phyloP scores from a whole-genome alignment of 805 yeast species.

The Saccharomycopsis guyanensis region DNA sequence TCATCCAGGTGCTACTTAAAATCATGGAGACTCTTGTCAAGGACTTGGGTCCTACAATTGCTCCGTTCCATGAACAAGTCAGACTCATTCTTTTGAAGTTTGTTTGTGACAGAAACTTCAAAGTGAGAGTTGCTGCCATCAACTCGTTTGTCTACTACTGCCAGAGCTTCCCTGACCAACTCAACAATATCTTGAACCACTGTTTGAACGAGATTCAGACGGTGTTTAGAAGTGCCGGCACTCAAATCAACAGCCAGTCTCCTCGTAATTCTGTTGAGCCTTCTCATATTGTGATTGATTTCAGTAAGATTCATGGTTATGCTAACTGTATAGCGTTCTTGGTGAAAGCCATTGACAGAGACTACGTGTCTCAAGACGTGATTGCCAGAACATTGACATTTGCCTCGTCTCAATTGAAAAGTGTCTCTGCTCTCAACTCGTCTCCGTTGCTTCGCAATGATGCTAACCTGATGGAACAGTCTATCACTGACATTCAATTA shows the following conservation, averaged over 20 bases:
- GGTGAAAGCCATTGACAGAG: slow-evolving; percentile 30
- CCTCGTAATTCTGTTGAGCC: slow-evolving; percentile 18
- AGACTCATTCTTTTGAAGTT: slow-evolving; percentile 31
- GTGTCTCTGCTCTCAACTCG: slow-evolving; percentile 28
- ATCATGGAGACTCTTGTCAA: slow-evolving; percentile 19
- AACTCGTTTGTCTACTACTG: slow-evolving; percentile 30
- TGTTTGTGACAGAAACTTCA: slow-evolving; percentile 32
- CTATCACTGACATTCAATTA: slow-evolving; percentile 24
- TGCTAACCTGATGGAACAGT: slow-evolving; percentile 10
- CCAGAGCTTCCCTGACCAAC: slow-evolving; percentile 28
- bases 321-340: slow-evolving; percentile 33
- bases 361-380: slow-evolving; percentile 38
- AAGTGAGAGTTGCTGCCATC: slow-evolving; percentile 35
- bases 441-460: slow-evolving; percentile 13
- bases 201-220: slow-evolving; percentile 19
- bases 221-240: slow-evolving; percentile 14
- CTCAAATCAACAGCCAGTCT: slow-evolving; percentile 21
- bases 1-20: slow-evolving; percentile 23
- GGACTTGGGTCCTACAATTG: slow-evolving; percentile 27
- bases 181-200: slow-evolving; percentile 27
- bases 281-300: slow-evolving; percentile 22
- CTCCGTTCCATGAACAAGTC: slow-evolving; percentile 27
- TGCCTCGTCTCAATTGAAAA: slow-evolving; percentile 37
- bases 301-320: slow-evolving; percentile 32
- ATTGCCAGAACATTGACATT: slow-evolving; percentile 38